Percentiles rank a stretch among this genome's conserved stretches.
Conservation (phyloP, 257 asterid genomes). For the Scutellaria baicalensis region DNA sequence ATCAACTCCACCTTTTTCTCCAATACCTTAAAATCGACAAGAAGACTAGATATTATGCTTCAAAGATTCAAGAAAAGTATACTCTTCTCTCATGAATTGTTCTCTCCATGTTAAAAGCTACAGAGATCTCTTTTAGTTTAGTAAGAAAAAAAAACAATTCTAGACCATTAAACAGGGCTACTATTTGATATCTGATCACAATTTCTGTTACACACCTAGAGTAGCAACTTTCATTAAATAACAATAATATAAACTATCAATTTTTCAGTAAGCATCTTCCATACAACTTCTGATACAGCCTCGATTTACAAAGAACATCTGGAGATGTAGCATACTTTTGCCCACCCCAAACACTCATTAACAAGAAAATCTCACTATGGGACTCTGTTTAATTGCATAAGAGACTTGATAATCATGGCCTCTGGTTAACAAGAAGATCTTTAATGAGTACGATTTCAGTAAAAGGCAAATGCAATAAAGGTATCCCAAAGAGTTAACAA, state of each 20-base stretch:
- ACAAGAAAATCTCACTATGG: background rate
- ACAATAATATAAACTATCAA: background rate
- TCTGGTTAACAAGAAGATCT: too few species aligned
- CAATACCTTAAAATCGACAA: slow-evolving; percentile 36
- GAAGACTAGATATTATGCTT: background rate
- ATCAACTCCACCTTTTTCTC: slow-evolving; percentile 39
- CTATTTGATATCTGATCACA: background rate
- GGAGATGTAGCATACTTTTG: background rate
- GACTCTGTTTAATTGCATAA: background rate
- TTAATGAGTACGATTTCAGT: too few species aligned
- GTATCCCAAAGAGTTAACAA: background rate
- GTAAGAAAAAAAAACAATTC: too few species aligned
- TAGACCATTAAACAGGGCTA: background rate
- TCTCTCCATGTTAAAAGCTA: background rate
- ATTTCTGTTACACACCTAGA: too few species aligned
- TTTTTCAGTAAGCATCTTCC: background rate
- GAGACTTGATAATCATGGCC: too few species aligned
- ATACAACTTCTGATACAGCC: background rate
- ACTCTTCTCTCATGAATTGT: background rate
- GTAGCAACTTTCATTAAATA: background rate
- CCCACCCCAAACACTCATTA: background rate
- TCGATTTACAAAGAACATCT: background rate
- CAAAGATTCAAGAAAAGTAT: background rate
- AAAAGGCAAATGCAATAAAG: too few species aligned
- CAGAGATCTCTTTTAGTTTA: background rate